A percentile compares a stretch with the other conserved stretches of the same genome.
phyloP scores from a whole-genome alignment of 2,329 filamentous ascomycete genomes.

The Monascus ruber region DNA sequence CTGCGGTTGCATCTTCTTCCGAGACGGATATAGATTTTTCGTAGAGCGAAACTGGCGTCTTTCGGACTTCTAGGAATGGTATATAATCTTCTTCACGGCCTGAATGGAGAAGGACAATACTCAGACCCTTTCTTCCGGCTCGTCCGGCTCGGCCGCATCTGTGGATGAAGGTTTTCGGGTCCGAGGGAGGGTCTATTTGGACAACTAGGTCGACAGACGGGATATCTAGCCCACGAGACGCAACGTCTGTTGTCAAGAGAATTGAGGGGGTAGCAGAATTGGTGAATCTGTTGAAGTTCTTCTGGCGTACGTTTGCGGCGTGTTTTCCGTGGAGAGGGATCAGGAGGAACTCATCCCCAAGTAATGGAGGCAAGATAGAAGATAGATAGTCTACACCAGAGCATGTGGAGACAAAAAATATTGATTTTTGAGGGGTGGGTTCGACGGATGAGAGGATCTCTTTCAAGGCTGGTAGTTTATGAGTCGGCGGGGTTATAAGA shows the following conservation, averaged over 20 bases:
- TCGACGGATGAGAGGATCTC: conserved; percentile 58
- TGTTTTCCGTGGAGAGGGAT: conserved; percentile 88
- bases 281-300: conserved; percentile 74
- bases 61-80: conserved; percentile 71
- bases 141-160: conserved; percentile 53
- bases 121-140: conserved; percentile 61
- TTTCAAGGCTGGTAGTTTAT: conserved; percentile 66
- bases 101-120: conserved; percentile 73
- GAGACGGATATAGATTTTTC: conserved; percentile 48
- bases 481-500: conserved; percentile 58
- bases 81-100: conserved; percentile 85
- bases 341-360: conserved; percentile 57
- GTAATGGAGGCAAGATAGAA: conserved; percentile 59
- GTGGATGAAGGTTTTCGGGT: conserved; percentile 73
- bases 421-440: conserved; percentile 69
- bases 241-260: conserved; percentile 84
- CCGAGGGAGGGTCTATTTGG: conserved; percentile 73
- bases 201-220: conserved; percentile 84
- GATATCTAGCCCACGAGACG: conserved; percentile 82
- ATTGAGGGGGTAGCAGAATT: conserved; percentile 64
- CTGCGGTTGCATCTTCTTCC: conserved; percentile 47
- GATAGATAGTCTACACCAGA: conserved; percentile 92
- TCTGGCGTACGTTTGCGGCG: conserved; percentile 72
- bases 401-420: conserved; percentile 88
- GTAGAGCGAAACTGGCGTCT: conserved; percentile 66